Evolutionary conservation across 2,329 filamentous ascomycete genomes (phyloP).

Genomic region (Chaetomiaceae sp.): DNA sequence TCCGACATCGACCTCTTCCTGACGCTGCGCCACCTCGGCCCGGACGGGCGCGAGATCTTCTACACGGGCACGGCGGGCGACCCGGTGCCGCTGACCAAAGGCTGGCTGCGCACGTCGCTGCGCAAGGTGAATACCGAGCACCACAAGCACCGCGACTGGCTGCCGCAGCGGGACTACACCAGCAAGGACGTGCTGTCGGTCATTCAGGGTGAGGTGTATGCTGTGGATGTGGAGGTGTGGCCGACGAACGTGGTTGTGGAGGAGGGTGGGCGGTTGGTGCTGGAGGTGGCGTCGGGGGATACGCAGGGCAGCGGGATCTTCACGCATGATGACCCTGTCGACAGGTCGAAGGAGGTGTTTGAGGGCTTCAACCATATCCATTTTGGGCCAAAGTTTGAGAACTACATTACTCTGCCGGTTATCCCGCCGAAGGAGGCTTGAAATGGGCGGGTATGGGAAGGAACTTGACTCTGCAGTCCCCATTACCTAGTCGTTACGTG

Average conservation of each 20-base stretch:
- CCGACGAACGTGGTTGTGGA: constrained; percentile 53
- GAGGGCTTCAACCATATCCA: constrained; percentile 53
- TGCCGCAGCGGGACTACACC: constrained; percentile 54
- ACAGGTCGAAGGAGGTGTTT: constrained; percentile 32
- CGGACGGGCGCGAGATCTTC: constrained; percentile 49
- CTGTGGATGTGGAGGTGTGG: constrained; percentile 55
- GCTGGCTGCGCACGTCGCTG: constrained; percentile 55
- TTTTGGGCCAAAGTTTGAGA: constrained; percentile 42
- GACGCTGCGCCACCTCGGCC: constrained; percentile 53
- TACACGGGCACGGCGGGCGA: constrained; percentile 63
- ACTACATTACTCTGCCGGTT: constrained; percentile 48
- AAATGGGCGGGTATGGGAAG: too few relatives aligned
- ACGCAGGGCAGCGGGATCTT: constrained; percentile 56
- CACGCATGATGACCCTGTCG: constrained; percentile 43
- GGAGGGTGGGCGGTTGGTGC: constrained; percentile 44
- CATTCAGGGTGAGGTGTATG: constrained; percentile 48
- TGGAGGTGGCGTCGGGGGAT: constrained; percentile 51
- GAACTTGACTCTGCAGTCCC: too few relatives aligned
- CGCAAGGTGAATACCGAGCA: constrained; percentile 48
- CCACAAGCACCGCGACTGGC: constrained; percentile 44
- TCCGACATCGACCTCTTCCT: constrained; percentile 59
- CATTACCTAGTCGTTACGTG: too few relatives aligned
- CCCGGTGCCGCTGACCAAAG: constrained; percentile 55
- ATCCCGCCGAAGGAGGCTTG: constrained; percentile 38
- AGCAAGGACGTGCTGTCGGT: constrained; percentile 51